Percentiles rank a stretch among this genome's conserved stretches.
These are phyloP conservation scores for Hypoxylon perforatum DNA, from an alignment of 495 filamentous ascomycete genomes.

Conservation along the genomic window DNA sequence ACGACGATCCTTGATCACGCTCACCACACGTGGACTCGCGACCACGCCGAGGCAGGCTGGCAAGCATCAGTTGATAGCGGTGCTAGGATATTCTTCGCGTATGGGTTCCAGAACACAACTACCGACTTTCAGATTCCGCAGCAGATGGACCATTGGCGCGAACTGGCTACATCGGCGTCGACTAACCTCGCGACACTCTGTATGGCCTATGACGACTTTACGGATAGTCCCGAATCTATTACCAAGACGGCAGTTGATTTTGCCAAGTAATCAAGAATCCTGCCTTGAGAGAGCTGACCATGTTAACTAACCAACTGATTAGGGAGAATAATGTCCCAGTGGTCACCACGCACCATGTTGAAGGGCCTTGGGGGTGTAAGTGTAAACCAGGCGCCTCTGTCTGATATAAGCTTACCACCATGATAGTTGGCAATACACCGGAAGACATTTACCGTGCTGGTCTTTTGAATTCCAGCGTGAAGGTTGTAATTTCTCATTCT, in stretches of 20 bases:
- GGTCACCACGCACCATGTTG: constrained; percentile 50
- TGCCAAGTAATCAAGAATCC: constrained; percentile 18
- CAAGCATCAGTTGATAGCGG: constrained; percentile 51
- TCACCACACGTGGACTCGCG: constrained; percentile 57
- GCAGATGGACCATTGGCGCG: constrained; percentile 45
- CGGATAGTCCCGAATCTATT: constrained; percentile 24
- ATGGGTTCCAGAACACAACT: constrained; percentile 40
- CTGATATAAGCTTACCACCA: constrained; percentile 12
- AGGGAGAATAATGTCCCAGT: constrained; percentile 46
- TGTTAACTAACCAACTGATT: neutral
- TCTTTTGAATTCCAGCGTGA: constrained; percentile 44
- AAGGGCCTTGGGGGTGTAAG: constrained; percentile 50
- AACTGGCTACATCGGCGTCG: constrained; percentile 30
- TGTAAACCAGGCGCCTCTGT: neutral
- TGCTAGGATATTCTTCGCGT: constrained; percentile 50
- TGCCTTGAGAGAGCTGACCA: neutral
- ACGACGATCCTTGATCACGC: constrained; percentile 18
- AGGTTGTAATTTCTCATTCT: constrained; percentile 55
- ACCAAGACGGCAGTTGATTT: constrained; percentile 39
- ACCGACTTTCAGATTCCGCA: constrained; percentile 32
- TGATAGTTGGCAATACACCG: constrained; percentile 43
- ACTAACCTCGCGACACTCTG: constrained; percentile 36
- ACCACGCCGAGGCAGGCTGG: constrained; percentile 51
- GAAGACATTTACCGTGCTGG: constrained; percentile 38
- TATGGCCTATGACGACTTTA: constrained; percentile 50